Conservation (phyloP, 2,329 filamentous ascomycete genomes). For the Capronia americana region DNA sequence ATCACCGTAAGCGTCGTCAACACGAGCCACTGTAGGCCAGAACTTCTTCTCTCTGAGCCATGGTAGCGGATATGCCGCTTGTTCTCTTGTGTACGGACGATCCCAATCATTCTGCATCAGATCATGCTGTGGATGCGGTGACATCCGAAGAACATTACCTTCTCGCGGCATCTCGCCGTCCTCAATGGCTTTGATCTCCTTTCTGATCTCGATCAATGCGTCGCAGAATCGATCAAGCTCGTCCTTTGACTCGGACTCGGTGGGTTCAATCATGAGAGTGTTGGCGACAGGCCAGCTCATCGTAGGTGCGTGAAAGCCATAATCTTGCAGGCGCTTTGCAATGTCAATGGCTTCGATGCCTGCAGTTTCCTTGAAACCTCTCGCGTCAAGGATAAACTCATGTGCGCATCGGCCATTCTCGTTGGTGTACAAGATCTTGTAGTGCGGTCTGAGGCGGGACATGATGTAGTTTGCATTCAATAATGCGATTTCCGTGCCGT, state of each 20-base stretch:
- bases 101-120: slow-evolving; percentile 79
- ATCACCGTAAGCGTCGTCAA: slow-evolving; percentile 92
- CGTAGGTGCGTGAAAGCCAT: slow-evolving; percentile 95
- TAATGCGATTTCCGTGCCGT: slow-evolving; percentile 90
- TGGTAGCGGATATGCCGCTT: slow-evolving; percentile 83
- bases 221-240: slow-evolving; percentile 95
- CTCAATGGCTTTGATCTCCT: slow-evolving; percentile 84
- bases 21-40: slow-evolving; percentile 85
- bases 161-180: slow-evolving; percentile 75
- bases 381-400: slow-evolving; percentile 93
- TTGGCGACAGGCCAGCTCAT: slow-evolving; percentile 97
- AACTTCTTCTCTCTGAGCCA: slow-evolving; percentile 96
- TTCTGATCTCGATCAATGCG: slow-evolving; percentile 82
- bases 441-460: slow-evolving; percentile 82
- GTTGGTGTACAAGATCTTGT: slow-evolving; percentile 93
- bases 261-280: slow-evolving; percentile 98
- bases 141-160: slow-evolving; percentile 85
- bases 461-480: slow-evolving; percentile 98
- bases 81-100: slow-evolving; percentile 78
- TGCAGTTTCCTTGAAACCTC: slow-evolving; percentile 80
- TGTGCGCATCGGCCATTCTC: slow-evolving; percentile 86
- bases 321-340: slow-evolving; percentile 95
- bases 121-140: slow-evolving; percentile 85
- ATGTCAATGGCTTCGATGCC: slow-evolving; percentile 93
- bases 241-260: slow-evolving; percentile 87